Evolutionary conservation across 257 asterid genomes (phyloP).

Genomic region (Verbena officinalis): DNA sequence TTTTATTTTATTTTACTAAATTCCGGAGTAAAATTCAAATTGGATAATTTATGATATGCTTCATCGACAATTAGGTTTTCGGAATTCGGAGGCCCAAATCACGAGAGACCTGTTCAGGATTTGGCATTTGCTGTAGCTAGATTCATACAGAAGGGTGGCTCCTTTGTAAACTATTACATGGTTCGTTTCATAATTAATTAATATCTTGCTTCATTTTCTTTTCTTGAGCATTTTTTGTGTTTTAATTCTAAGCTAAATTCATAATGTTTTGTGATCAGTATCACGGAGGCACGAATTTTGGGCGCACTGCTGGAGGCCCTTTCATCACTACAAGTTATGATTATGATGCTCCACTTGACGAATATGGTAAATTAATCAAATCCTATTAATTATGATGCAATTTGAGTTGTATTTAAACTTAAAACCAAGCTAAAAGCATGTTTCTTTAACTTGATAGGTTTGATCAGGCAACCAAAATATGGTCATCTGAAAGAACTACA

Average conservation of each 20-base stretch:
- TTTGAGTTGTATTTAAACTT: background rate
- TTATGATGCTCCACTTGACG: constrained; percentile 92
- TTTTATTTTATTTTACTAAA: background rate
- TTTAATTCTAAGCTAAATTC: constrained; percentile 6
- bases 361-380: constrained; percentile 55
- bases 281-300: constrained; percentile 97
- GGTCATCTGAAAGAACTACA: constrained; percentile 93
- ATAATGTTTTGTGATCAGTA: constrained; percentile 42
- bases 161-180: constrained; percentile 91
- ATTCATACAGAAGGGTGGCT: constrained; percentile 90
- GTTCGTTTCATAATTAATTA: constrained; percentile 44
- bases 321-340: constrained; percentile 94
- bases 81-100: constrained; percentile 74
- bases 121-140: constrained; percentile 91
- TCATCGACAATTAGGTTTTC: constrained; percentile 60
- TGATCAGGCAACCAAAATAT: constrained; percentile 82
- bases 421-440: constrained; percentile 16
- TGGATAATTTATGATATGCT: constrained; percentile 22
- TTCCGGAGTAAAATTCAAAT: constrained; percentile 4
- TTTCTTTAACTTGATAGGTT: constrained; percentile 48
- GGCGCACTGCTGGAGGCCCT: constrained; percentile 95
- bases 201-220: background rate
- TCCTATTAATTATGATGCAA: background rate
- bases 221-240: background rate
- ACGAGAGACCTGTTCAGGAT: constrained; percentile 87